Evolutionary conservation across 192 early-diverging fungal genomes (phyloP).

Genomic region (Chytriomyces confervae): DNA sequence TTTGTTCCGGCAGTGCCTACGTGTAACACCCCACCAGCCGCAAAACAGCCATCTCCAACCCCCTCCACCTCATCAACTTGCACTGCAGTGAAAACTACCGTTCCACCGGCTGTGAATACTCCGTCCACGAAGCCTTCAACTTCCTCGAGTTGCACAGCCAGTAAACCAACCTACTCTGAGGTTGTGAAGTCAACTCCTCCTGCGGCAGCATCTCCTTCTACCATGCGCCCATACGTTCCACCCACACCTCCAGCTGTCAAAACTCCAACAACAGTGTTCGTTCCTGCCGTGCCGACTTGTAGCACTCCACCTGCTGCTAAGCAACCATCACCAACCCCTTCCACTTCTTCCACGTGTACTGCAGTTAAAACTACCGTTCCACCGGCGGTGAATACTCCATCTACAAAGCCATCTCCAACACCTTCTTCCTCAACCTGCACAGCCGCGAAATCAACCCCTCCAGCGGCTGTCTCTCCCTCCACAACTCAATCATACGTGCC

Average conservation of each 20-base stretch:
- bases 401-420: background rate
- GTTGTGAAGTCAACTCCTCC: no score
- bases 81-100: background rate
- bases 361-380: background rate
- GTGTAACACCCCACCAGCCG: background rate
- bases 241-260: slow-evolving; percentile 7
- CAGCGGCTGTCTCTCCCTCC: no score
- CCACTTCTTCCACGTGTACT: background rate
- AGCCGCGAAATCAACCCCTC: no score
- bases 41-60: background rate
- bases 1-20: slow-evolving; percentile 9
- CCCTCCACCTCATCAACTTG: background rate
- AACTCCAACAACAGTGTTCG: background rate
- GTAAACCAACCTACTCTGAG: no score
- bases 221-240: background rate
- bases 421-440: no score
- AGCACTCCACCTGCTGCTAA: background rate
- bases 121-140: background rate
- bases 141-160: no score
- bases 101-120: background rate
- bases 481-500: background rate
- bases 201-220: no score
- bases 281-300: slow-evolving; percentile 12
- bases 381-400: background rate
- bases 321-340: background rate